A percentile compares a stretch with the other conserved stretches of the same genome.
These are phyloP conservation scores for Ganoderma lucidum DNA, from an alignment of 1,284 basidiomycete genomes.

Conservation along the genomic window DNA sequence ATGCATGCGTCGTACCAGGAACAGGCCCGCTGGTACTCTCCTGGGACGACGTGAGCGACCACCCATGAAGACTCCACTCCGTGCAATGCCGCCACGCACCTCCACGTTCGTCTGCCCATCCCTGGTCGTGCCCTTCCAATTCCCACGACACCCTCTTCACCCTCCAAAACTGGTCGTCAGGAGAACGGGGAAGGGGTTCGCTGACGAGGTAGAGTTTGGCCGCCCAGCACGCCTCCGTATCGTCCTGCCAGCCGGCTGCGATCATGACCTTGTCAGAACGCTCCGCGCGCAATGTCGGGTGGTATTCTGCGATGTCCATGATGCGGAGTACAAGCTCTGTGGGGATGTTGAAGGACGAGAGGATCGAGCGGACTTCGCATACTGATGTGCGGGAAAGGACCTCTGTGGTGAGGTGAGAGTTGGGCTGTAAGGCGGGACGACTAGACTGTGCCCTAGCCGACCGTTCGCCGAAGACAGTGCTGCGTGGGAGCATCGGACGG, in stretches of 20 bases:
- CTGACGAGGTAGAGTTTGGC: constrained; percentile 19
- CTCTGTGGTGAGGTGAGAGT: neutral
- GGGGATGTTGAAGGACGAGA: neutral
- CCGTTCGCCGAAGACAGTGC: neutral
- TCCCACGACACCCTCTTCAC: constrained; percentile 19
- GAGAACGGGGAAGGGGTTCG: constrained; percentile 10
- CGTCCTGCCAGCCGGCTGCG: neutral
- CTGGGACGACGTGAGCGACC: neutral
- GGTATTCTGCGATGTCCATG: neutral
- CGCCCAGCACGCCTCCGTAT: constrained; percentile 5
- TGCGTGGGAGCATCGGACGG: neutral
- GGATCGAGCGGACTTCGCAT: neutral
- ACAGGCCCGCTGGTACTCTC: neutral
- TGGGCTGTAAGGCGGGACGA: no score
- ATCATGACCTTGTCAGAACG: neutral
- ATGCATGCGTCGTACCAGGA: constrained; percentile 7
- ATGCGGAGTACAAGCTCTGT: neutral
- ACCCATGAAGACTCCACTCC: no score
- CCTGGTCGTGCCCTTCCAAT: constrained; percentile 25
- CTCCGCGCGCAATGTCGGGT: neutral
- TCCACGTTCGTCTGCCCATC: constrained; percentile 20
- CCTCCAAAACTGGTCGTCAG: constrained; percentile 14
- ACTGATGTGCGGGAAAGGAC: constrained; percentile 1
- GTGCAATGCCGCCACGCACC: neutral
- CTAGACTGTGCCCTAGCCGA: neutral